Percentiles rank a stretch among this genome's conserved stretches.
phyloP scores from a whole-genome alignment of 176 grass and related monocot genomes.

The Bromus sterilis region DNA sequence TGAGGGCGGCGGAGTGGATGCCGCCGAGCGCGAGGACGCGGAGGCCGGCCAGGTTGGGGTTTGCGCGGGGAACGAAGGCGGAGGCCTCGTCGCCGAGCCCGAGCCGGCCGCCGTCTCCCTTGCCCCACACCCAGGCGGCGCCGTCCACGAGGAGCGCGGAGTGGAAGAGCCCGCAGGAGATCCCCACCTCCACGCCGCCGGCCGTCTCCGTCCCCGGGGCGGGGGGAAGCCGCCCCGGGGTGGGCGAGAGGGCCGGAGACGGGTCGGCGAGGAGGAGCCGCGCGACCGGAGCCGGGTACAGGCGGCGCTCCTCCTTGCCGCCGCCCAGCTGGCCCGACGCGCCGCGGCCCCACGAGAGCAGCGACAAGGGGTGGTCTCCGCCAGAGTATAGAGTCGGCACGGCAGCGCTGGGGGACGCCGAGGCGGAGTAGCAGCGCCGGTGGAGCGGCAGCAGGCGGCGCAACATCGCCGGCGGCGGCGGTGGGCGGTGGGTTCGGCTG shows the following conservation, averaged over 20 bases:
- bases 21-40: conserved; percentile 64
- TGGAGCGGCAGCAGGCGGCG: conserved; percentile 20
- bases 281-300: conserved; percentile 69
- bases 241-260: conserved; percentile 35
- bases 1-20: conserved; percentile 82
- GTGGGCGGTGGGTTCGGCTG: not conserved
- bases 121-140: conserved; percentile 82
- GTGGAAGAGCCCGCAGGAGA: conserved; percentile 95
- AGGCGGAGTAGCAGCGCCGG: conserved; percentile 36
- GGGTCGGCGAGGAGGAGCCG: conserved; percentile 46
- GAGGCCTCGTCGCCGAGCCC: conserved; percentile 69
- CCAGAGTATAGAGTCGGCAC: conserved; percentile 25
- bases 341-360: conserved; percentile 88
- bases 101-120: conserved; percentile 82
- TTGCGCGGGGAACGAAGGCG: conserved; percentile 51
- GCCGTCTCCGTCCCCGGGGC: not conserved
- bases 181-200: conserved; percentile 45
- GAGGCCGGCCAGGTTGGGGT: conserved; percentile 63
- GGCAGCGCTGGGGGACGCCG: not conserved
- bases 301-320: conserved; percentile 80
- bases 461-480: conserved; percentile 45
- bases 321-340: conserved; percentile 86
- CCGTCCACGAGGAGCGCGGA: conserved; percentile 64
- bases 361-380: conserved; percentile 19
- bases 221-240: conserved; percentile 38